Percentiles rank a stretch among this genome's conserved stretches.
Conservation (phyloP, 2,329 filamentous ascomycete genomes). For the Hypoxylon sp. region DNA sequence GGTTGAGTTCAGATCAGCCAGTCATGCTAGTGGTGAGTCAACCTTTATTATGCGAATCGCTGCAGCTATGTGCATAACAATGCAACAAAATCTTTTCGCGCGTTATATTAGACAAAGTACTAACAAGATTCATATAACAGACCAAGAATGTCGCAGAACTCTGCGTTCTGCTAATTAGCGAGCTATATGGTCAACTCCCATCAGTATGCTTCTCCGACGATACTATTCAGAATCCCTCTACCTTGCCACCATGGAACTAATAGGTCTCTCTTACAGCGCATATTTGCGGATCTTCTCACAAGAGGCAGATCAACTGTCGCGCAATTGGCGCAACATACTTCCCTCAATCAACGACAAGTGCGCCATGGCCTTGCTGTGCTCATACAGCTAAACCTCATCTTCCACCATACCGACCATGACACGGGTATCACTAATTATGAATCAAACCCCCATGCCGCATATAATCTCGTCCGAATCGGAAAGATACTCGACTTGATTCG, state of each 20-base stretch:
- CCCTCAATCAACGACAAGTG: slow-evolving; percentile 80
- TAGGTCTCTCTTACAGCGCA: slow-evolving; percentile 72
- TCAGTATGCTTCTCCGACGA: slow-evolving; percentile 74
- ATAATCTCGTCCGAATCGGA: slow-evolving; percentile 84
- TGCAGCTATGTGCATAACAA: slow-evolving; percentile 4
- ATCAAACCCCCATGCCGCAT: slow-evolving; percentile 83
- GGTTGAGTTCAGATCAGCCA: slow-evolving; percentile 31
- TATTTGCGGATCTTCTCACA: slow-evolving; percentile 83
- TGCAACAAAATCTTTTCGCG: slow-evolving; percentile 5
- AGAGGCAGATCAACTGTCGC: slow-evolving; percentile 82
- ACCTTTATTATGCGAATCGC: slow-evolving; percentile 22
- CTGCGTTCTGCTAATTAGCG: slow-evolving; percentile 88
- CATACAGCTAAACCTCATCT: slow-evolving; percentile 89
- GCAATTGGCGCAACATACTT: slow-evolving; percentile 79
- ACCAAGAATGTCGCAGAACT: slow-evolving; percentile 86
- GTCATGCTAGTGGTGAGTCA: slow-evolving; percentile 55
- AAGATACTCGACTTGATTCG: slow-evolving; percentile 85
- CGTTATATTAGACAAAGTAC: slow-evolving; percentile 23
- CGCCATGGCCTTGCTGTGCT: slow-evolving; percentile 87
- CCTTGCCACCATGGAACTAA: slow-evolving; percentile 35
- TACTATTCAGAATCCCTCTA: background rate
- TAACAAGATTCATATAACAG: slow-evolving; percentile 58
- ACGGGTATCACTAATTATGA: slow-evolving; percentile 82
- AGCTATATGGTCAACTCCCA: slow-evolving; percentile 91
- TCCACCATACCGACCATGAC: slow-evolving; percentile 76